Base-by-base conservation (phyloP, 108 stramenopile genomes). In the Pseudonitzschia delicatissima region DNA sequence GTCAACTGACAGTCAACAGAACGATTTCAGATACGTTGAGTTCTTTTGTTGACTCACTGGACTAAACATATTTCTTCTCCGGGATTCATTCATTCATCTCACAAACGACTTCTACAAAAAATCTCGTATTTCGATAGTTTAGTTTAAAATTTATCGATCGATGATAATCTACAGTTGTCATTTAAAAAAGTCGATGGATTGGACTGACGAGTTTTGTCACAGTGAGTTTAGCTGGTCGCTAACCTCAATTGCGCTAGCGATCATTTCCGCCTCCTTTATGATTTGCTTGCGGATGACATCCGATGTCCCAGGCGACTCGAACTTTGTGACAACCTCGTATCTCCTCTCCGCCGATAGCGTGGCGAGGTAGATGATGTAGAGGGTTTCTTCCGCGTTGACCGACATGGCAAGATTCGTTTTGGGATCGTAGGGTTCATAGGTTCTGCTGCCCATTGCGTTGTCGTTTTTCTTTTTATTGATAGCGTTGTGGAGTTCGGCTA, bases 341-440 rank as follows among this genome's bases (percentile, higher is more conserved):
- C 91, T 75, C 35, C 48, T 20, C 13, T 80, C 68, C 49, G 71
- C 47, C 17, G 73, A 35, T 17, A 92, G 64, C 0, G 79, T 79
- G 1, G 86, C 84, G 2, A 92, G 66, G 62, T 79, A 92, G 5
- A 87, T 67, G 28, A 89, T 31, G 34, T 67, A 78, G 18, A 90
- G 40, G 3, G 79, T 83, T 40, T 87, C 84, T 37, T 63, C 62
- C 63, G 63, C 67, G 9, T 40, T 64, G n/a, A 76, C 20, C 39
- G 67, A 77, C 0, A 31, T 32, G 29, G 23, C 23, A 20, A 33
- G 17, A 9, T 44, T 34, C 25, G 45, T 33, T 18, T 31, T 34
- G 6, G 40, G 31, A 15, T 67, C 23, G 53, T 52, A 67, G 11
- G 40, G 39, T n/a, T 4, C 13, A 42, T 26, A 50, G 1, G 39